Percentiles rank a stretch among this genome's conserved stretches.
Conservation (phyloP, 148 eudicot genomes). For the Chenopodium formosanum region DNA sequence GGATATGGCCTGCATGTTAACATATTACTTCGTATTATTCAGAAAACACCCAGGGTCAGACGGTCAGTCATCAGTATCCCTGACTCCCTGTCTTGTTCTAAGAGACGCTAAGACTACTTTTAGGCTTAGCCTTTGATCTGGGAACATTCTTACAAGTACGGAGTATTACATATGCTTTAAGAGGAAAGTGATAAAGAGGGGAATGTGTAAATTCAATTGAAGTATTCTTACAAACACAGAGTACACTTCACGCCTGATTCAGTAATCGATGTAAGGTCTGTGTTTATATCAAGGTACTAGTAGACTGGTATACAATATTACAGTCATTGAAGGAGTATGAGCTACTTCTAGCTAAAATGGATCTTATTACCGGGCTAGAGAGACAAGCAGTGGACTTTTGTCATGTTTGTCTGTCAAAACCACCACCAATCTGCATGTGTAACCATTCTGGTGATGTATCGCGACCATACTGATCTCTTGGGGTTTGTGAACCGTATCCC, state of each 20-base stretch:
- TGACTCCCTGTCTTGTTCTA: background rate
- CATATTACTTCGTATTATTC: too few relatives aligned
- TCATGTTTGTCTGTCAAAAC: slow-evolving; percentile 63
- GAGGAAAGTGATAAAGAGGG: slow-evolving; percentile 1
- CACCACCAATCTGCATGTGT: slow-evolving; percentile 90
- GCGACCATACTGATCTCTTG: slow-evolving; percentile 51
- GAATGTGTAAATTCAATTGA: slow-evolving; percentile 16
- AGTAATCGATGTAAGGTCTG: slow-evolving; percentile 15
- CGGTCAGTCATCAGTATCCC: background rate
- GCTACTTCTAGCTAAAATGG: slow-evolving; percentile 18
- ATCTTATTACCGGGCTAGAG: slow-evolving; percentile 28
- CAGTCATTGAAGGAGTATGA: slow-evolving; percentile 22
- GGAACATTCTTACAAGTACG: slow-evolving; percentile 13
- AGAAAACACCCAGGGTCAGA: too few relatives aligned
- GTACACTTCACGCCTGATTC: slow-evolving; percentile 18
- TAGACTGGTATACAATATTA: slow-evolving; percentile 9
- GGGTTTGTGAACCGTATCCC: slow-evolving; percentile 56
- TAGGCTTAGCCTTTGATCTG: background rate
- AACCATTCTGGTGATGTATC: slow-evolving; percentile 82
- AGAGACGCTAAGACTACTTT: background rate
- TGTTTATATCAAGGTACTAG: slow-evolving; percentile 12
- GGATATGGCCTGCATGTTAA: too few relatives aligned
- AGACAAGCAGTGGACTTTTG: slow-evolving; percentile 1
- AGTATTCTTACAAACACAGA: slow-evolving; percentile 24
- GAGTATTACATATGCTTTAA: background rate